A percentile compares a stretch with the other conserved stretches of the same genome.
These are phyloP conservation scores for Alternaria ethzedia DNA, from an alignment of 2,329 filamentous ascomycete genomes.

Conservation along the genomic window DNA sequence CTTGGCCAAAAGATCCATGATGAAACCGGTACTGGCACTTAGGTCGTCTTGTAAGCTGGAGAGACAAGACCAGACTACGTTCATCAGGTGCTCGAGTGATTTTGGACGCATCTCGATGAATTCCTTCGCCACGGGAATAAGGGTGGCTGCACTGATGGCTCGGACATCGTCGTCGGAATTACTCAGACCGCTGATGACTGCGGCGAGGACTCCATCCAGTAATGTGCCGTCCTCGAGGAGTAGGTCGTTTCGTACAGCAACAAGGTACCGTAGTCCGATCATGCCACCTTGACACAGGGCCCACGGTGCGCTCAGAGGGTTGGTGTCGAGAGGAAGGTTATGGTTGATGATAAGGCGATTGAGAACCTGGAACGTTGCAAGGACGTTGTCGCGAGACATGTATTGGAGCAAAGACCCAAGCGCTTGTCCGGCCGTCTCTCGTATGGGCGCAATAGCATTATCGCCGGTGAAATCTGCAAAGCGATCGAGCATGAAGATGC, in stretches of 20 bases:
- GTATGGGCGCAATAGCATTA: slow-evolving; percentile 93
- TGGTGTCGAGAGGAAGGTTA: slow-evolving; percentile 61
- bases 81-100: slow-evolving; percentile 81
- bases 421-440: slow-evolving; percentile 93
- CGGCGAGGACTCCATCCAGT: slow-evolving; percentile 89
- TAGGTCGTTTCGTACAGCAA: slow-evolving; percentile 91
- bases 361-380: slow-evolving; percentile 82
- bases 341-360: slow-evolving; percentile 92
- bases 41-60: slow-evolving; percentile 97
- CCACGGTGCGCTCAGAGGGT: slow-evolving; percentile 74
- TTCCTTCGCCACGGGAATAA: slow-evolving; percentile 95
- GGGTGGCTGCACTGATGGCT: slow-evolving; percentile 93
- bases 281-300: slow-evolving; percentile 97
- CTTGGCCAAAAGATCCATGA: slow-evolving; percentile 97
- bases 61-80: slow-evolving; percentile 96
- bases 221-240: slow-evolving; percentile 82
- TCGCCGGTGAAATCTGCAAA: slow-evolving; percentile 99
- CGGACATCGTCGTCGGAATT: slow-evolving; percentile 95
- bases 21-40: slow-evolving; percentile 94
- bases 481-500: slow-evolving; percentile 94
- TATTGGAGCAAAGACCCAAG: slow-evolving; percentile 88
- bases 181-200: slow-evolving; percentile 92
- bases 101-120: slow-evolving; percentile 84
- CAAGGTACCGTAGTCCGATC: slow-evolving; percentile 93
- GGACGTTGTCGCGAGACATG: slow-evolving; percentile 77